Percentiles rank a stretch among this genome's conserved stretches.
Evolutionary conservation across 306 rosid genomes (phyloP).

Genomic region (Luffa acutangula): DNA sequence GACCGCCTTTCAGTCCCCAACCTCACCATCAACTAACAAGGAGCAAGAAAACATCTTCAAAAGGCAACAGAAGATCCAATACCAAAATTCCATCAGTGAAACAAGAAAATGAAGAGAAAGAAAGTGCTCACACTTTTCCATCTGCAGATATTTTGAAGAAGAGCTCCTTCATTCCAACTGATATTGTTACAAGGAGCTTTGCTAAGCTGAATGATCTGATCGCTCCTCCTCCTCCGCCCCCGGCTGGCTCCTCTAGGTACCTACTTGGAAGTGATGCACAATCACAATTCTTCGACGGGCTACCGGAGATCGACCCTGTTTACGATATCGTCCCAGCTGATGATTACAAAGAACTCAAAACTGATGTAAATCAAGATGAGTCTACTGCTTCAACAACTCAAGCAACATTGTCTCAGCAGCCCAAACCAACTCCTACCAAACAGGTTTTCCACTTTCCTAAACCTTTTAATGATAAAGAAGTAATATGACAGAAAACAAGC

Average conservation of each 20-base stretch:
- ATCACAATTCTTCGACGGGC: neutral
- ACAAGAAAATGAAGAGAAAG: constrained; percentile 5
- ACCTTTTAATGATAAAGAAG: neutral
- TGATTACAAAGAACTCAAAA: neutral
- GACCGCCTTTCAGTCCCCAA: constrained; percentile 34
- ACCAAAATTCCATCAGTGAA: constrained; percentile 15
- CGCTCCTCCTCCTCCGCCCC: constrained; percentile 5
- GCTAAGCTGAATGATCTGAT: neutral
- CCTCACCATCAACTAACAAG: constrained; percentile 24
- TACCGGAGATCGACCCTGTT: neutral
- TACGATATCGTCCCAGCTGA: neutral
- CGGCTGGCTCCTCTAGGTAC: constrained; percentile 2
- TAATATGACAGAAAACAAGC: neutral
- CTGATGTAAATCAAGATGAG: neutral
- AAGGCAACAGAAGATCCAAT: constrained; percentile 14
- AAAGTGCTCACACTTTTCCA: neutral
- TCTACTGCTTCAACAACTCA: constrained; percentile 2
- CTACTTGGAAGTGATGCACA: constrained; percentile 3
- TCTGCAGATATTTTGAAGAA: constrained; percentile 1
- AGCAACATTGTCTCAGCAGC: neutral
- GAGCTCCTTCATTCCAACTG: constrained; percentile 10
- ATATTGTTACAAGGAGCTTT: constrained; percentile 4
- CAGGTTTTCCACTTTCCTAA: constrained; percentile 1
- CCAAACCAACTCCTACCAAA: constrained; percentile 1
- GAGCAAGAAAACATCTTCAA: constrained; percentile 28